Evolutionary conservation across 176 grass and related monocot species (phyloP), one percentile per base, ranked within the genome.

Genomic region (Avena atlantica): DNA sequence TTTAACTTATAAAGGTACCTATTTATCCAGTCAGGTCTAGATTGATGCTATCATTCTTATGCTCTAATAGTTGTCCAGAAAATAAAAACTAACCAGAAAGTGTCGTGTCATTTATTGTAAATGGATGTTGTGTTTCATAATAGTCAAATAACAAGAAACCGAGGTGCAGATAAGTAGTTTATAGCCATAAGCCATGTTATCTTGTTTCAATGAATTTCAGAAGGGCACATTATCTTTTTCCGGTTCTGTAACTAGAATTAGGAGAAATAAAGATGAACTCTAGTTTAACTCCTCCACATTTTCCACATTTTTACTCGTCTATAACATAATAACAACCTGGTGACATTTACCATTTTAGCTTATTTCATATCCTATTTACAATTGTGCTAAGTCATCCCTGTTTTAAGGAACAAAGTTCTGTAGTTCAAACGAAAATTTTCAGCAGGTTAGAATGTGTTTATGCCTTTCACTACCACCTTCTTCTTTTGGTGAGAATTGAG

Each of bases 1-100:
- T 75, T 69, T 34, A 81, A 87, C 44, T 82, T 69, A 21, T 69
- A 21, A 83, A 56, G 50, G 60, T 80, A 65, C 29, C 17, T 56
- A 53, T 71, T 25, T 69, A 25, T 36, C 27, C 29, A 71, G 56
- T 37, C 24, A 55, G 10, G 78, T 29, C 7, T 1, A 1, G n/a
- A 40, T 23, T 50, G 2, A 81, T 81, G 45, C 9, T 50, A 15
- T 14, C 23, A 66, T 81, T 45, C 45, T 14, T 52, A 67, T 37
- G 9, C 24, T n/a, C 17, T 68, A 50, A 34, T 11, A 68, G 51
- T 20, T 51, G 25, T 69, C 9, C 12, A 53, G 24, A 74, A 50
- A 24, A 9, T 9, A 9, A 25, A 7, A 70, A 14, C 12, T 55
- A 40, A 70, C 1, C 16, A 70, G 27, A 47, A 55, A 81, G 23